These are phyloP conservation scores for Aristolochia californica DNA, from an alignment of 164 flowering plant genomes.

Conservation along the genomic window DNA sequence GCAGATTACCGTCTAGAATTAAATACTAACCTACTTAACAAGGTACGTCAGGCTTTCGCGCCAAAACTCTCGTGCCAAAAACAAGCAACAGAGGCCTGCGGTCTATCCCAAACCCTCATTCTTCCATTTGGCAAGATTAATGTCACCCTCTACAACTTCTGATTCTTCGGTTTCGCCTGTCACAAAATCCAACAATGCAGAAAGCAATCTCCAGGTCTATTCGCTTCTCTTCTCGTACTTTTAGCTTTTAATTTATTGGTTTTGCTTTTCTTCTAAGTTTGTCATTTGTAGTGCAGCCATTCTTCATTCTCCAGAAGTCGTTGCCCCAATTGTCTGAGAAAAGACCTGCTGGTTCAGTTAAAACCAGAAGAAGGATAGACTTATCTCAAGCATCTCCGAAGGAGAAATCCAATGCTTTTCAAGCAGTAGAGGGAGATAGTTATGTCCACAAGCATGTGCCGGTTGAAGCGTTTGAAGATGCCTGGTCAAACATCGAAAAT, in stretches of 20 bases:
- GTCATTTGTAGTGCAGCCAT: slow-evolving; percentile 32
- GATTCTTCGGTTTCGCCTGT: not conserved
- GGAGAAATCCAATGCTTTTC: slow-evolving; percentile 1
- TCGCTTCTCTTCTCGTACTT: not conserved
- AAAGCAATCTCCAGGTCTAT: slow-evolving; percentile 23
- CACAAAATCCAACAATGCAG: slow-evolving; percentile 5
- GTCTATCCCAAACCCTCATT: too few relatives aligned
- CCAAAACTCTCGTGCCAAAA: too few relatives aligned
- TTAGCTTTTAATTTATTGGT: not conserved
- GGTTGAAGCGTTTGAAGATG: slow-evolving; percentile 39
- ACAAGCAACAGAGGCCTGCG: too few relatives aligned
- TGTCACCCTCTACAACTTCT: too few relatives aligned
- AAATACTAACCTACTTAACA: too few relatives aligned
- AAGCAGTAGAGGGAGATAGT: slow-evolving; percentile 12
- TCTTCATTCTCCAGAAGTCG: slow-evolving; percentile 57
- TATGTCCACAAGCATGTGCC: slow-evolving; percentile 20
- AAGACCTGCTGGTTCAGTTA: slow-evolving; percentile 14
- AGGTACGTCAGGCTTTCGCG: too few relatives aligned
- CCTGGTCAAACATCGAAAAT: slow-evolving; percentile 64
- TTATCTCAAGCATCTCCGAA: slow-evolving; percentile 10
- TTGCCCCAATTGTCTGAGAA: slow-evolving; percentile 22
- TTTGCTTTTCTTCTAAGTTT: not conserved
- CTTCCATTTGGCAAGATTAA: too few relatives aligned
- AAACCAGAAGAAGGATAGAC: slow-evolving; percentile 44
- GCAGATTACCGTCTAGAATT: too few relatives aligned